Base-by-base conservation (phyloP, 805 yeast species). In the Scheffersomyces ergatensis region DNA sequence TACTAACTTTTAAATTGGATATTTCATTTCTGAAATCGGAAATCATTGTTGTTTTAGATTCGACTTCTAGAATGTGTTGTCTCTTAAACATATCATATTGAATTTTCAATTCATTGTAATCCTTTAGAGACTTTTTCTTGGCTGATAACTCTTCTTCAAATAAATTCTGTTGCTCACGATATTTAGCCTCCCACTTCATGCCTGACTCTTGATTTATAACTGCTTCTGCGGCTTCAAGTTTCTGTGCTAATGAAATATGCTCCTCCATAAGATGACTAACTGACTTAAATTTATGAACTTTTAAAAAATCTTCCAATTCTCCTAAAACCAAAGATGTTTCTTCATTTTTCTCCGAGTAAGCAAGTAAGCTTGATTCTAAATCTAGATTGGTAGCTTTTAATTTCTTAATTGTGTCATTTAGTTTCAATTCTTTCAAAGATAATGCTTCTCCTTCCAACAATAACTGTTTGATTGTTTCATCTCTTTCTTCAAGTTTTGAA, bases 381-480 rank as follows among this genome's bases (percentile, higher is more conserved):
- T 59, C 58, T 8, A 39, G 39, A 45, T 65, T 67, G 5, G 49
- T 40, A 2, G 51, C 31, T 41, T 80, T 78, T 42, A 89, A 60
- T 47, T 74, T 72, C 46, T 85, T 85, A 37, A 90, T 78, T 0
- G 82, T 70, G 31, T 80, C 86, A 49, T 77, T 80, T 38, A 81
- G 72, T 48, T 77, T 78, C 20, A 88, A 70, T 51, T 92, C 97
- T 45, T 78, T 81, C 43, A 74, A 73, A 0, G 93, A 80, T 29
- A 89, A 62, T 18, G 75, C 78, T 46, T 84, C 82, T 3, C 96
- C 96, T 60, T 89, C 96, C 40, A 76, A 79, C 54, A 85, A 55
- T 21, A 90, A 63, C 42, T 83, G 81, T 14, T 77, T 74, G 19
- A 90, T 80, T 23, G 80, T 76, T 11, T 68, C 74, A 38, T 89